Conservation (phyloP, 1,284 basidiomycete species). For the Cutaneotrichosporon daszewskae region DNA sequence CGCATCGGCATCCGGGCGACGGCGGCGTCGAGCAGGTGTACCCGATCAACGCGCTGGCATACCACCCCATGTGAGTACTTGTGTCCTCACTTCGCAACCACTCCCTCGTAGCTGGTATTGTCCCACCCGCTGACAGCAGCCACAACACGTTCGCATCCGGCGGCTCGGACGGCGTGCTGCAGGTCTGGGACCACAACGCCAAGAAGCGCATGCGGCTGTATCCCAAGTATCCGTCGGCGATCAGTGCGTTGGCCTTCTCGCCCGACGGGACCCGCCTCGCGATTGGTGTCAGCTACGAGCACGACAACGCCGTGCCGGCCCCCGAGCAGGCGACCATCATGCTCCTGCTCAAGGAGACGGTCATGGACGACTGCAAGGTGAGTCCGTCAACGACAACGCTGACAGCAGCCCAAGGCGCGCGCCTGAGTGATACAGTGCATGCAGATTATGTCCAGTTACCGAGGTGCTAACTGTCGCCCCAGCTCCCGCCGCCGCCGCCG, state of each 20-base stretch:
- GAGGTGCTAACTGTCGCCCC: conserved; percentile 25
- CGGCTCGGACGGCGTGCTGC: conserved; percentile 84
- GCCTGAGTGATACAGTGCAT: conserved; percentile 5
- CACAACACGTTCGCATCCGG: conserved; percentile 93
- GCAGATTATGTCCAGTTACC: conserved; percentile 24
- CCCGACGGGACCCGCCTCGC: conserved; percentile 75
- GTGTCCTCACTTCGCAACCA: background rate
- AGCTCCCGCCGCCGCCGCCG: conserved; percentile 8
- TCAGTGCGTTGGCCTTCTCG: conserved; percentile 72
- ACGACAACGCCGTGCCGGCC: conserved; percentile 61
- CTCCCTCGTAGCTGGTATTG: no score
- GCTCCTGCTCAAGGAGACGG: conserved; percentile 45
- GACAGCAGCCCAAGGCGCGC: conserved; percentile 10
- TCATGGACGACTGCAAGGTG: conserved; percentile 49
- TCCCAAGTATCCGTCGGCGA: conserved; percentile 66
- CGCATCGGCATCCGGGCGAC: conserved; percentile 82
- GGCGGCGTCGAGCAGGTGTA: conserved; percentile 96
- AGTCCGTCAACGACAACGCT: background rate
- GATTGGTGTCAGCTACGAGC: conserved; percentile 79
- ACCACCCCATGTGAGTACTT: conserved; percentile 80
- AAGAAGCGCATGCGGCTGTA: conserved; percentile 92
- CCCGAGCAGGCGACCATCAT: conserved; percentile 34
- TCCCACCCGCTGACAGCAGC: conserved; percentile 44
- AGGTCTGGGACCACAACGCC: conserved; percentile 93
- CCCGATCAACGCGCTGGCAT: conserved; percentile 91